Conservation (phyloP, 805 yeast species). For the Saturnispora quitensis region DNA sequence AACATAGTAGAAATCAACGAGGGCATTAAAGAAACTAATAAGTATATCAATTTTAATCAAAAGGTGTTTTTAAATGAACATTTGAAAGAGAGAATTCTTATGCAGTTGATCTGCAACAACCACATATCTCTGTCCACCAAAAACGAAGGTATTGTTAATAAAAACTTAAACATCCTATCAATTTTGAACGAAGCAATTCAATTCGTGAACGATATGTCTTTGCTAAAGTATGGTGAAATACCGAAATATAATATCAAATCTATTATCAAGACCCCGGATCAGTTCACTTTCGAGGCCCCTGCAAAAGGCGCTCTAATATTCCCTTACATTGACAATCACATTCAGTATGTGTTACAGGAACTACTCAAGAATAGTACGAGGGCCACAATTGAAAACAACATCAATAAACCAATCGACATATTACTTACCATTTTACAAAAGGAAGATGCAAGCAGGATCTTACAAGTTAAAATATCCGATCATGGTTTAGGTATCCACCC, state of each 20-base stretch:
- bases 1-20: slow-evolving; percentile 73
- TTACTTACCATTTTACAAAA: slow-evolving; percentile 33
- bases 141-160: slow-evolving; percentile 54
- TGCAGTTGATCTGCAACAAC: slow-evolving; percentile 81
- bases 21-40: slow-evolving; percentile 49
- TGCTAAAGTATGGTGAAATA: slow-evolving; percentile 71
- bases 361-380: slow-evolving; percentile 78
- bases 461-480: slow-evolving; percentile 75
- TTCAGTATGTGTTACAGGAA: slow-evolving; percentile 84
- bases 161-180: slow-evolving; percentile 52
- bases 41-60: slow-evolving; percentile 14
- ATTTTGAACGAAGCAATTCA: slow-evolving; percentile 57
- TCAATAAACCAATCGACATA: slow-evolving; percentile 37
- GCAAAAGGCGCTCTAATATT: slow-evolving; percentile 35
- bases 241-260: slow-evolving; percentile 51
- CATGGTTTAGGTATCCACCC: slow-evolving; percentile 84
- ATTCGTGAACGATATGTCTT: slow-evolving; percentile 74
- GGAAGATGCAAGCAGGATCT: slow-evolving; percentile 22
- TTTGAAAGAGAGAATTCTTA: slow-evolving; percentile 73
- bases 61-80: slow-evolving; percentile 57
- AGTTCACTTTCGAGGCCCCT: slow-evolving; percentile 23
- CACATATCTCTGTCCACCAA: slow-evolving; percentile 54
- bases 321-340: slow-evolving; percentile 80
- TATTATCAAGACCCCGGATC: slow-evolving; percentile 20
- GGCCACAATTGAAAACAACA: slow-evolving; percentile 70